A percentile compares a stretch with the other conserved stretches of the same genome.
Conservation (phyloP, 106 monocot genomes). For the Platanthera guangdongensis region DNA sequence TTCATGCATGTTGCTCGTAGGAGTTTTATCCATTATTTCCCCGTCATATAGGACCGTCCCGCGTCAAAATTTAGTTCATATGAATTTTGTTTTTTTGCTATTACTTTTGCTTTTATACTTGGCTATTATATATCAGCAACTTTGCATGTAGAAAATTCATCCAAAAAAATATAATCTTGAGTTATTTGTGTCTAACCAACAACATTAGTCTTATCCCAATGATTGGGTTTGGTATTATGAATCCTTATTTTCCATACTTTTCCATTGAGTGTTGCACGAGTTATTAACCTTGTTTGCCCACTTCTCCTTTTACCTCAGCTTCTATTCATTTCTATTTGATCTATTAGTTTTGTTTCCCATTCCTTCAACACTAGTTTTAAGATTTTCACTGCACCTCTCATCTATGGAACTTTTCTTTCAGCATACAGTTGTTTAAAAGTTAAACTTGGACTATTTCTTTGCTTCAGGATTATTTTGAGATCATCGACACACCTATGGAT, state of each 20-base stretch:
- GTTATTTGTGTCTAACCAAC: background rate
- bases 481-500: slow-evolving; percentile 94
- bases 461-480: slow-evolving; percentile 92
- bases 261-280: background rate
- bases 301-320: background rate
- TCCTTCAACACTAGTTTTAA: background rate
- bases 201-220: background rate
- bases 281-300: background rate
- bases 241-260: background rate
- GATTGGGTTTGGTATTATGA: background rate
- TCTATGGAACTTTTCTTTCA: background rate
- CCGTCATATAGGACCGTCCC: no score
- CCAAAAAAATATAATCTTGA: no score
- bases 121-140: no score
- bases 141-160: no score
- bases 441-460: background rate
- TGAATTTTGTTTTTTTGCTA: no score
- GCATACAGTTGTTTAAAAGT: background rate
- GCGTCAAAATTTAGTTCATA: no score
- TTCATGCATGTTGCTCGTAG: no score
- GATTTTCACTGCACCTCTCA: background rate
- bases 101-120: no score
- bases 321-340: background rate
- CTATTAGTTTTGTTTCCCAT: background rate
- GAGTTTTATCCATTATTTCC: no score